Conservation (phyloP, 495 filamentous ascomycete species). For the Talaromyces liani region DNA sequence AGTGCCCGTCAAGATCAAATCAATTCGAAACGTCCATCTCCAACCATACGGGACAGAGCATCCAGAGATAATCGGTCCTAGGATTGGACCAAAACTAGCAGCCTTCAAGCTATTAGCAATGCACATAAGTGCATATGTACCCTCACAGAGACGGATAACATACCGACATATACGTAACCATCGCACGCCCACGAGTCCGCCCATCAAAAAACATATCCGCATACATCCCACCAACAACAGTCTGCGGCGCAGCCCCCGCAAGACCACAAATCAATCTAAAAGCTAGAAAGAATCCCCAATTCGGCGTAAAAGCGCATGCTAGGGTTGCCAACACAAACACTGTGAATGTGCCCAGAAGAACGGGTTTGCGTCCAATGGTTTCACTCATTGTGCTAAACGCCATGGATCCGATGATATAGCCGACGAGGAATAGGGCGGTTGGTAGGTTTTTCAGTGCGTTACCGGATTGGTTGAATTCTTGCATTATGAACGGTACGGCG, state of each 20-base stretch:
- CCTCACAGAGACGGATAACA: conserved; percentile 16
- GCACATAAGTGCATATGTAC: neutral
- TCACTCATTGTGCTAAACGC: conserved; percentile 66
- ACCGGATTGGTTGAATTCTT: conserved; percentile 30
- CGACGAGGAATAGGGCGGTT: conserved; percentile 67
- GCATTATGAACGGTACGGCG: conserved; percentile 44
- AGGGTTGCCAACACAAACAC: conserved; percentile 61
- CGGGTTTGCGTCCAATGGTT: conserved; percentile 56
- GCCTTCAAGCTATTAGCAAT: conserved; percentile 29
- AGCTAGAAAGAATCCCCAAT: conserved; percentile 56
- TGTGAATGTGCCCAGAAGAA: conserved; percentile 54
- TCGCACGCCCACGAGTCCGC: conserved; percentile 54
- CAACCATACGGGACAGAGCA: conserved; percentile 50
- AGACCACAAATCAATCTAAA: conserved; percentile 62
- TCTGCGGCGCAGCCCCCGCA: conserved; percentile 59
- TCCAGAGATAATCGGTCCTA: conserved; percentile 63
- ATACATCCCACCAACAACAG: conserved; percentile 64
- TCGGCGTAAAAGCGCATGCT: conserved; percentile 61
- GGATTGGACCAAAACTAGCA: conserved; percentile 57
- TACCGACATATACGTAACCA: conserved; percentile 67
- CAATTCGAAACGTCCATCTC: conserved; percentile 61
- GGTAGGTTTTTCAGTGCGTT: conserved; percentile 53
- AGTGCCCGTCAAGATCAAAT: conserved; percentile 47
- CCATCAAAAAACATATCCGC: conserved; percentile 62
- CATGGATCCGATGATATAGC: conserved; percentile 59